Evolutionary conservation across 2,329 filamentous ascomycete genomes (phyloP), one percentile per base, ranked within the genome.

Genomic region (Cyphellophora europaea): DNA sequence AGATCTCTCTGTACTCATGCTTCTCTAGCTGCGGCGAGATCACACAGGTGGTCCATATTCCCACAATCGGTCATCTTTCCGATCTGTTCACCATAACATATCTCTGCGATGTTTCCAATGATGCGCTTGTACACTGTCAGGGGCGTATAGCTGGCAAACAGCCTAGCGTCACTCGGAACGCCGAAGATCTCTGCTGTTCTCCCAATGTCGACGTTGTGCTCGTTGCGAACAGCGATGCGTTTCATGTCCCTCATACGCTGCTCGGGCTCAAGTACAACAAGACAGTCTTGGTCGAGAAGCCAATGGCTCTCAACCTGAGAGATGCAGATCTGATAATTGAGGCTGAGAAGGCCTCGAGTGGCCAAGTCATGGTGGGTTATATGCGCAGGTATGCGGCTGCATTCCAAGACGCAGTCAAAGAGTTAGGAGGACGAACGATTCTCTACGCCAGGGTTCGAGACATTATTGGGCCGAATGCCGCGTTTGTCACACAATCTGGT

Each of bases 361-460:
- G 61, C 0, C 59, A 52, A 18, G 62, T 77, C 2, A 72, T 79
- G 47, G 71, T 80, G 0, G 74, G 73, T 2, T 75, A 72, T 36
- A 76, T 75, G 62, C 59, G 76, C 13, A 63, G 75, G n/a, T 77
- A 77, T 46, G 74, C 76, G 0, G 55, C 67, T 0, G 62, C 65
- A 1, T 77, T 77, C 42, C 53, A 61, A 0, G 61, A 71, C 15
- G 65, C 69, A 0, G 63, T 78, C 27, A 58, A 65, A 39, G 74
- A 79, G 42, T 56, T 79, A 1, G 65, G 57, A 0, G 54, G 52
- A 0, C 63, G 77, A 19, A 60, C 65, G 31, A 70, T 80, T 10
- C 53, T 64, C 13, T 79, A 79, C 44, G 74, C 68, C 0, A 57
- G 73, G 12, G 38, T 44, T 11, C 25, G 38, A 38, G 66, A 71